These are phyloP conservation scores for Talaromyces sp. DNA, from an alignment of 2,329 filamentous ascomycete genomes.

Conservation along the genomic window DNA sequence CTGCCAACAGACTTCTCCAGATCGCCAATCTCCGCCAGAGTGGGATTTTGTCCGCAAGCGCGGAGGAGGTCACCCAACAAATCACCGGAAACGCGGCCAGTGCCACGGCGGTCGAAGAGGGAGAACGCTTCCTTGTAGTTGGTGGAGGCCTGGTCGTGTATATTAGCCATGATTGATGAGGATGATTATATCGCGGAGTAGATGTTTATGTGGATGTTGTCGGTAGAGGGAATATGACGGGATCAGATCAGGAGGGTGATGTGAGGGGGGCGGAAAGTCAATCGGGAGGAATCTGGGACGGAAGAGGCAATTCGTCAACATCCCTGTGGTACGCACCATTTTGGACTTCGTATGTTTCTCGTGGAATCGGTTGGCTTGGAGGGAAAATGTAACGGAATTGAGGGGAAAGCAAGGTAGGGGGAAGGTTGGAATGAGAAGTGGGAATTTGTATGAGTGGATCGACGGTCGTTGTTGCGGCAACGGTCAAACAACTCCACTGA, in stretches of 20 bases:
- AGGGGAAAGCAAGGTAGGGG: not conserved
- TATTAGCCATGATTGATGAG: constrained; percentile 25
- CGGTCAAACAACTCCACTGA: constrained; percentile 5
- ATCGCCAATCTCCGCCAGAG: constrained; percentile 86
- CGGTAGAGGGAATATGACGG: not conserved
- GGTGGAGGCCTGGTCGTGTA: constrained; percentile 67
- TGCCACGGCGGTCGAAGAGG: constrained; percentile 99
- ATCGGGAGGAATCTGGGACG: constrained; percentile 3
- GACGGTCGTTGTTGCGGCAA: constrained; percentile 28
- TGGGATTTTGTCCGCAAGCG: constrained; percentile 97
- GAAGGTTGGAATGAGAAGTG: constrained; percentile 2
- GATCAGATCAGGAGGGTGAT: constrained; percentile 1
- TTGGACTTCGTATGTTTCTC: constrained; percentile 5
- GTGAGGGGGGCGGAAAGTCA: constrained; percentile 7
- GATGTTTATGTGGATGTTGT: constrained; percentile 5
- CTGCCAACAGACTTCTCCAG: constrained; percentile 85
- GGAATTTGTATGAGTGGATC: constrained; percentile 17
- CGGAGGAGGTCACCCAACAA: constrained; percentile 90
- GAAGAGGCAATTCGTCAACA: constrained; percentile 19
- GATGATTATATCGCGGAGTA: constrained; percentile 2
- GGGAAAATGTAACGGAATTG: constrained; percentile 5
- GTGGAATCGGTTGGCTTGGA: not conserved
- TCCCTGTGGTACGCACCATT: constrained; percentile 16
- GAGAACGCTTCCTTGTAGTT: constrained; percentile 99
- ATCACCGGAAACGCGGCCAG: constrained; percentile 83